Percentiles rank a stretch among this genome's conserved stretches.
phyloP scores from a whole-genome alignment of 768 basidiomycete species.

The Calocera viscosa region DNA sequence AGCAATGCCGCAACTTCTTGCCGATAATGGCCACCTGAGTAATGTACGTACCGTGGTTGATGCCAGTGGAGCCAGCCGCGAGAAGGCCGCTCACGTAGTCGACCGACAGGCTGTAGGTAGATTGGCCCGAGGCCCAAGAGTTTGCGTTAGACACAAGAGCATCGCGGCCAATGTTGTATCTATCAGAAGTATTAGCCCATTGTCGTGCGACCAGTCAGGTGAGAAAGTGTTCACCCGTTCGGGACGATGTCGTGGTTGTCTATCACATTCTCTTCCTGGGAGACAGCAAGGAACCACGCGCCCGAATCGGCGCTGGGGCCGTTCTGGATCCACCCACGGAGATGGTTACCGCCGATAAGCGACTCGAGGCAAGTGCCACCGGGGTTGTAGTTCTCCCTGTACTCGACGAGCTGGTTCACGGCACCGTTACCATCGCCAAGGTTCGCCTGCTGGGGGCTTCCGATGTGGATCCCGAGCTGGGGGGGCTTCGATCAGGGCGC shows the following conservation, averaged over 20 bases:
- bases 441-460: conserved; percentile 32
- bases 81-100: conserved; percentile 44
- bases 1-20: not conserved
- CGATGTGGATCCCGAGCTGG: conserved; percentile 24
- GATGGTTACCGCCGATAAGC: conserved; percentile 38
- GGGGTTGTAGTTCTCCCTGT: conserved; percentile 33
- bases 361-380: conserved; percentile 38
- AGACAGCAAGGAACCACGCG: conserved; percentile 47
- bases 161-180: conserved; percentile 24
- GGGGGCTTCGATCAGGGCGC: not conserved
- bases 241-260: conserved; percentile 34
- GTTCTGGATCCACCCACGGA: conserved; percentile 48
- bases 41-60: conserved; percentile 40
- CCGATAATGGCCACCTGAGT: not conserved
- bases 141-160: conserved; percentile 29
- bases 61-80: conserved; percentile 36
- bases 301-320: conserved; percentile 39
- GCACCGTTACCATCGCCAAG: conserved; percentile 39
- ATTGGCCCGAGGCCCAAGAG: conserved; percentile 30
- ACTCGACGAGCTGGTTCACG: conserved; percentile 35
- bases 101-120: conserved; percentile 36
- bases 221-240: conserved; percentile 37
- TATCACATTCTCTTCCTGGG: conserved; percentile 33
- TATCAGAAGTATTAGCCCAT: not conserved
- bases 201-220: not conserved